These are phyloP conservation scores for Cystobasidiaceae sp. DNA, from an alignment of 1,284 basidiomycete species.

Conservation along the genomic window DNA sequence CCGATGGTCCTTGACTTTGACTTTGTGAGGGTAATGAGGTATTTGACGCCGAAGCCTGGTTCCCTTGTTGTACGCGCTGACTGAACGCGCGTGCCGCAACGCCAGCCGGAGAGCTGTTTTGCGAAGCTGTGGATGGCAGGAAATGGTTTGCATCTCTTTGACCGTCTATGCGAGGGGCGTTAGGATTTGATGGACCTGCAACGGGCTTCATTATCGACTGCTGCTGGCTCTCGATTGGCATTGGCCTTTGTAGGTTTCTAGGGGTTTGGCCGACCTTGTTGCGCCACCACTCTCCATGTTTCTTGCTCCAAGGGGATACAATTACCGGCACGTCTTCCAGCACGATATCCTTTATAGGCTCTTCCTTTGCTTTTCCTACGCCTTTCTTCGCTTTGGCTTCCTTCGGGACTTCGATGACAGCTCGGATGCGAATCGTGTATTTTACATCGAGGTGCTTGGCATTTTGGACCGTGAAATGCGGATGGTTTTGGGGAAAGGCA, in stretches of 20 bases:
- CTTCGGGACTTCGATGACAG: constrained; percentile 20
- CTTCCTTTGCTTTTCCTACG: constrained; percentile 1
- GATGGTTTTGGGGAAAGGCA: constrained; percentile 4
- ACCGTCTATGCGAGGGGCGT: no score
- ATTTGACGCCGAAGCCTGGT: not conserved
- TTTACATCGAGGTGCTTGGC: constrained; percentile 29
- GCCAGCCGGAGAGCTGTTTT: not conserved
- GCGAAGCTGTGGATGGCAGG: not conserved
- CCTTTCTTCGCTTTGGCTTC: constrained; percentile 23
- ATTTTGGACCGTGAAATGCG: constrained; percentile 23
- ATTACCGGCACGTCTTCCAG: constrained; percentile 26
- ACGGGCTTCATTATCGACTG: not conserved
- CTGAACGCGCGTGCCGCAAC: not conserved
- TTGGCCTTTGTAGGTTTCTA: constrained; percentile 6
- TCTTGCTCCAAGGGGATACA: constrained; percentile 25
- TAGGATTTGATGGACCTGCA: not conserved
- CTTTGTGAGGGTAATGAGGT: no score
- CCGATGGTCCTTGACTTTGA: no score
- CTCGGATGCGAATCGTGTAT: constrained; percentile 16
- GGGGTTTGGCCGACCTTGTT: constrained; percentile 22
- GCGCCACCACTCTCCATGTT: constrained; percentile 20
- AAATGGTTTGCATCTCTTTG: not conserved
- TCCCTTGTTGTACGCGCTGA: not conserved
- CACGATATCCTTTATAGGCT: constrained; percentile 25
- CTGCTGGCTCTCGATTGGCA: no score